Base-by-base conservation (phyloP, 176 grass and related monocot genomes). In the Cocos nucifera region DNA sequence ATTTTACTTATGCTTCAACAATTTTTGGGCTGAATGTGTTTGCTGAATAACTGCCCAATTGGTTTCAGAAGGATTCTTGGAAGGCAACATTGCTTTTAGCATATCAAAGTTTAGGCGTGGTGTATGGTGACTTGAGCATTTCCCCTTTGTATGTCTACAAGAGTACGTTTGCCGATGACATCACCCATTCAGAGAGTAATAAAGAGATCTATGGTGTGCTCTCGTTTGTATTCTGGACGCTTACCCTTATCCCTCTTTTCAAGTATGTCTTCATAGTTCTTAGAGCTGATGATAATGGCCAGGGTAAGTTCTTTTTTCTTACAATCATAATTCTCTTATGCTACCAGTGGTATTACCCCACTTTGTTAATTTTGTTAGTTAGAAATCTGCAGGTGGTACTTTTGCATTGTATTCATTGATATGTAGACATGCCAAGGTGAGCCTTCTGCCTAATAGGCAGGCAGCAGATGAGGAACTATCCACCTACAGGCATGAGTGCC, bases 401-500 rank as follows among this genome's bases (percentile, higher is more conserved):
- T 28, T 65, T 65, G 63, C 63, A 8, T 24, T 52, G 18, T 65
- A 65, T 53, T 65, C 63, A 18, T 20, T 65, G 63, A 65, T 65
- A 52, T 65, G 63, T 28, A 52, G 63, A 65, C 23, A 65, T 52
- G 63, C 18, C 6, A 52, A 65, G 24, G 63, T 52, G 49, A 65
- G 63, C 26, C 63, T 65, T 15, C 63, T 65, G 12, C 49, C 63
- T 3, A 65, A 65, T n/a, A 51, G 21, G 9, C 63, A 65, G 22
- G 16, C 48, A 8, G 19, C 63, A 25, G 63, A 65, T 5, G 63
- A 65, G 53, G 49, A 52, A 27, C 30, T 65, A 0, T 65, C 63
- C 3, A 65, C 63, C 1, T 65, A 98, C 57, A 98, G 88, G 70
- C 56, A 92, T 62, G 87, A 98, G 48, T 49, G 68, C 67, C 71